Evolutionary conservation across 2,329 filamentous ascomycete genomes (phyloP).

Genomic region (Teratosphaeria pseudoeucalypti): DNA sequence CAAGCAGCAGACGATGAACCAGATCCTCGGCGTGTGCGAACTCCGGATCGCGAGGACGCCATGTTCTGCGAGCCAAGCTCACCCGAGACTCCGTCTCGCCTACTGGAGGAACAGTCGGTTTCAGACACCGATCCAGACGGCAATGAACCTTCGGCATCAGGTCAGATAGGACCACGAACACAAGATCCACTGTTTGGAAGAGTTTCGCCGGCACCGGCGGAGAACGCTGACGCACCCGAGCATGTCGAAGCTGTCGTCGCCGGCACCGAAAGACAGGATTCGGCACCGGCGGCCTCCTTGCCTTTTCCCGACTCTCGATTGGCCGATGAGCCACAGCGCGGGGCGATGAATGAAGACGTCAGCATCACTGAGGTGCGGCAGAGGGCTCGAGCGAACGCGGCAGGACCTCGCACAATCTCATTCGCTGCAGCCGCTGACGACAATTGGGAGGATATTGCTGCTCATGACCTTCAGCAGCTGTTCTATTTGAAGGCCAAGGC

Average conservation of each 20-base stretch:
- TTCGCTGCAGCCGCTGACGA: not conserved
- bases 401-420: not conserved
- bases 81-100: not conserved
- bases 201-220: not conserved
- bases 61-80: not conserved
- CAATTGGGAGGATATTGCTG: slow-evolving; percentile 3
- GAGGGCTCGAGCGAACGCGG: not conserved
- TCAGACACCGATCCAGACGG: not conserved
- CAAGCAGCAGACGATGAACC: not conserved
- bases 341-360: not conserved
- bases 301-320: not conserved
- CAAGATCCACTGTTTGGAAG: not conserved
- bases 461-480: not conserved
- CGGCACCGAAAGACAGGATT: not conserved
- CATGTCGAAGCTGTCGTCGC: not conserved
- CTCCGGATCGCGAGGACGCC: not conserved
- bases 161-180: not conserved
- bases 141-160: not conserved
- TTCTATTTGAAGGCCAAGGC: not conserved
- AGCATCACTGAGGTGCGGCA: not conserved
- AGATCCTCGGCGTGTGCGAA: not conserved
- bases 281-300: not conserved
- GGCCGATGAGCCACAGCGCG: not conserved
- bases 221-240: not conserved
- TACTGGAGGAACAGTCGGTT: not conserved